These are phyloP conservation scores for Eimeria brunetti DNA, from an alignment of 169 alveolate genomes.

Conservation along the genomic window DNA sequence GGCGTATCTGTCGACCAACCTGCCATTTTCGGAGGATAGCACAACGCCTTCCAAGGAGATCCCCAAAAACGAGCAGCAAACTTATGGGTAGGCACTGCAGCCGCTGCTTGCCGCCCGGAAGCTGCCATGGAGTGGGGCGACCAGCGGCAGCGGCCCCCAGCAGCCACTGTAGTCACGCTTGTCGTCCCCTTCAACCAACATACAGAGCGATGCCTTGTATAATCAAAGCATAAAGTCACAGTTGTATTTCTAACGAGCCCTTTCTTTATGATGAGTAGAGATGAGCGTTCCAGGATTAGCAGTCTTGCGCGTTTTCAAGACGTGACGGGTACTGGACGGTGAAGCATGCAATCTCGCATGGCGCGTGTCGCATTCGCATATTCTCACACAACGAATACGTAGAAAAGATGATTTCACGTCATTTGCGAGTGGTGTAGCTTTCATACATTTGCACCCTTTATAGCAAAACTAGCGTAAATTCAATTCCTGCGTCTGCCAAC, in stretches of 20 bases:
- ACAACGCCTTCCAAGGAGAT: slow-evolving; percentile 58
- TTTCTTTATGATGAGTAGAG: background rate
- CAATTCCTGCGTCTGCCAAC: background rate
- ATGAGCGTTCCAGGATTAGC: background rate
- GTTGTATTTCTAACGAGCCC: background rate
- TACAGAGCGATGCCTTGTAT: background rate
- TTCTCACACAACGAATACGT: background rate
- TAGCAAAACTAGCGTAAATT: background rate
- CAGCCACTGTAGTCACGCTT: slow-evolving; percentile 9
- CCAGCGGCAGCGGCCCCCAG: slow-evolving; percentile 40
- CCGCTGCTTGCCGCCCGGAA: slow-evolving; percentile 31
- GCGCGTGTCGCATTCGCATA: background rate
- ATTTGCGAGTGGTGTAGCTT: background rate
- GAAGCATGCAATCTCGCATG: background rate
- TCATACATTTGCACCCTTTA: background rate
- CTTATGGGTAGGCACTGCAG: slow-evolving; percentile 21
- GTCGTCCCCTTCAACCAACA: background rate
- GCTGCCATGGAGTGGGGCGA: slow-evolving; percentile 65
- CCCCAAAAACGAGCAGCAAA: slow-evolving; percentile 65
- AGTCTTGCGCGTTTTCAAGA: background rate
- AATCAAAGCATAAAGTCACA: background rate
- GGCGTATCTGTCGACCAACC: slow-evolving; percentile 14
- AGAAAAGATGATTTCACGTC: background rate
- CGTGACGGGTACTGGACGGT: background rate
- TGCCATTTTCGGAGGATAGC: slow-evolving; percentile 66